Evolutionary conservation across 805 yeast genomes (phyloP).

Genomic region (Candida alai): DNA sequence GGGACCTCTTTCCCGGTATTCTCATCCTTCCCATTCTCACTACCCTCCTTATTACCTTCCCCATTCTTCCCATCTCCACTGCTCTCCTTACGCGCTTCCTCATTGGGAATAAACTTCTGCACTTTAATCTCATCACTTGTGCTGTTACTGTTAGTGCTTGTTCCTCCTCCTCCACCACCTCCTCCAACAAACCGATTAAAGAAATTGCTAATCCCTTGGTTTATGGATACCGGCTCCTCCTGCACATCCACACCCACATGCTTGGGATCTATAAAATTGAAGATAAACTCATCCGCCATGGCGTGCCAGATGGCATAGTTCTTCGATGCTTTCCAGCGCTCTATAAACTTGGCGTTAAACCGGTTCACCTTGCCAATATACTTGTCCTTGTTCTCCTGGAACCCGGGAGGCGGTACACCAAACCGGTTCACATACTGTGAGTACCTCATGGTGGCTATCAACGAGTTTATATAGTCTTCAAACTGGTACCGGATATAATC

Average conservation of each 20-base stretch:
- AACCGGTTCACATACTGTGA: conserved; percentile 49
- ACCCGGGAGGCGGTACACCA: conserved; percentile 40
- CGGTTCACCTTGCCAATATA: conserved; percentile 26
- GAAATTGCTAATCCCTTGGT: conserved; percentile 19
- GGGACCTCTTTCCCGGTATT: conserved; percentile 6
- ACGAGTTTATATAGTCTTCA: conserved; percentile 82
- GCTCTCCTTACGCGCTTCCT: conserved; percentile 3
- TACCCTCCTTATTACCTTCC: conserved; percentile 3
- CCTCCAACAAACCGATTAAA: conserved; percentile 21
- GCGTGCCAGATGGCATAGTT: conserved; percentile 39
- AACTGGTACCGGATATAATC: conserved; percentile 84
- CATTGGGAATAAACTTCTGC: conserved; percentile 17
- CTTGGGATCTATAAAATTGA: conserved; percentile 39
- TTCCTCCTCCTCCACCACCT: too few relatives aligned
- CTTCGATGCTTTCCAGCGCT: conserved; percentile 29
- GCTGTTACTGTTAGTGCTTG: conserved; percentile 4
- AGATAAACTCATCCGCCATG: conserved; percentile 41
- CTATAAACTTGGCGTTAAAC: conserved; percentile 32
- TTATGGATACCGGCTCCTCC: conserved; percentile 2
- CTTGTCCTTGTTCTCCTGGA: conserved; percentile 16
- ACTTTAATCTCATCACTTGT: conserved; percentile 17
- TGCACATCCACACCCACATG: conserved; percentile 23
- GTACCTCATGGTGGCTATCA: conserved; percentile 70
- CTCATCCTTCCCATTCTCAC: conserved; percentile 2
- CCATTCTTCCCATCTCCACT: not conserved